Percentiles rank a stretch among this genome's conserved stretches.
phyloP scores from a whole-genome alignment of 495 filamentous ascomycete species.

The Penicilliopsis zonata region DNA sequence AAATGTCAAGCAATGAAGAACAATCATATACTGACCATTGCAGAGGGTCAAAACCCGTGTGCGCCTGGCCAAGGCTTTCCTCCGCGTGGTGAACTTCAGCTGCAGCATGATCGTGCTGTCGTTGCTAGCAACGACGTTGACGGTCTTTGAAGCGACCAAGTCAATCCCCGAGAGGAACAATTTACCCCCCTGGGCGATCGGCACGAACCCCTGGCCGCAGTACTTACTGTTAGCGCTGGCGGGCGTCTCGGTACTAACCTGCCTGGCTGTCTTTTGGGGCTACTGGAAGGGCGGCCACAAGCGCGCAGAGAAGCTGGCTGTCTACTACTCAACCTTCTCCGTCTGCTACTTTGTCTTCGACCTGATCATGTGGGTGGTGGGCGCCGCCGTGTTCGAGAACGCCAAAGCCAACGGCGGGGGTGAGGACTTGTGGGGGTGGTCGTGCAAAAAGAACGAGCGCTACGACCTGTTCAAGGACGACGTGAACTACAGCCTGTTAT shows the following conservation, averaged over 20 bases:
- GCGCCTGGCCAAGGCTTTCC: conserved; percentile 84
- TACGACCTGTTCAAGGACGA: conserved; percentile 60
- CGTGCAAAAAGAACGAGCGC: conserved; percentile 79
- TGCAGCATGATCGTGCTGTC: conserved; percentile 90
- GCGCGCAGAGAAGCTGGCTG: conserved; percentile 78
- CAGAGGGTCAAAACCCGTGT: conserved; percentile 90
- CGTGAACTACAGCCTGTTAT: conserved; percentile 84
- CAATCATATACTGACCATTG: not conserved
- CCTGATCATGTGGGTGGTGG: conserved; percentile 85
- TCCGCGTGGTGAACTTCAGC: conserved; percentile 88
- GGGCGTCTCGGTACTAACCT: conserved; percentile 67
- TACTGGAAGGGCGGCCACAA: conserved; percentile 85
- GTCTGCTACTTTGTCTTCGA: conserved; percentile 90
- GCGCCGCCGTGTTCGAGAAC: conserved; percentile 72
- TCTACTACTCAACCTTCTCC: conserved; percentile 90
- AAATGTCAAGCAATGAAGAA: no score
- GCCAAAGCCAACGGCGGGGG: conserved; percentile 56
- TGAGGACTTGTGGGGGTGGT: conserved; percentile 95
- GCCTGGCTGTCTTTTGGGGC: conserved; percentile 66
- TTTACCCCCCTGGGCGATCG: conserved; percentile 69
- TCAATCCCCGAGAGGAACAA: conserved; percentile 59
- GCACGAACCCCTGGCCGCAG: conserved; percentile 82
- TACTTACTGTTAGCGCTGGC: conserved; percentile 67
- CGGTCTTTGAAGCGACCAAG: conserved; percentile 80
- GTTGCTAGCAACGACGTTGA: conserved; percentile 72